phyloP scores from a whole-genome alignment of 495 filamentous ascomycete genomes.

The Hypomontagnella monticulosa region DNA sequence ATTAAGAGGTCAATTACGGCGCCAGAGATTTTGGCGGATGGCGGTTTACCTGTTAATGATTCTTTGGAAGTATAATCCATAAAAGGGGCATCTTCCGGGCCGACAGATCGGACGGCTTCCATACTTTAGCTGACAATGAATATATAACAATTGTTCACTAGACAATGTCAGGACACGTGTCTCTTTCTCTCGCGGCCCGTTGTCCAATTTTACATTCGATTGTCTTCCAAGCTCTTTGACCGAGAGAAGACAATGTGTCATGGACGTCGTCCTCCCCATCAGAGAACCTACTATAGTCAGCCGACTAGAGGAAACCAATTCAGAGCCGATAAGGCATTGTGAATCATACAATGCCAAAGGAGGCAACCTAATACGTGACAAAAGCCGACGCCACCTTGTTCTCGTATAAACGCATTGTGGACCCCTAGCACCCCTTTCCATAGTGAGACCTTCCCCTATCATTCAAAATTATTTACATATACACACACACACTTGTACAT shows the following conservation, averaged over 20 bases:
- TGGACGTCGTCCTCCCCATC: neutral
- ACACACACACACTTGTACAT: conserved; percentile 15
- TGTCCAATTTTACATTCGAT: too few species aligned
- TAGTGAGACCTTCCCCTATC: conserved; percentile 4
- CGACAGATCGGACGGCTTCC: too few species aligned
- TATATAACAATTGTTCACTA: too few species aligned
- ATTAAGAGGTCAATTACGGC: too few species aligned
- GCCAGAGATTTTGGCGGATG: too few species aligned
- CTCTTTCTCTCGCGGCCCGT: too few species aligned
- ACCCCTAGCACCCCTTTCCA: neutral
- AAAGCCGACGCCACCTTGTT: neutral
- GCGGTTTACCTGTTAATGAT: too few species aligned
- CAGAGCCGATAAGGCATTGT: conserved; percentile 12
- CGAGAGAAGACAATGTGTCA: neutral
- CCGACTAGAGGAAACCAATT: neutral
- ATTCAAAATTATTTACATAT: neutral
- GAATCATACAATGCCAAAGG: neutral
- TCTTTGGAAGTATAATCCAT: too few species aligned
- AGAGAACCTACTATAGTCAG: neutral
- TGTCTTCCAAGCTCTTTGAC: too few species aligned
- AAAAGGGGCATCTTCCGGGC: too few species aligned
- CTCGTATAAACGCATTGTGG: conserved; percentile 18
- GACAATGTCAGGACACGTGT: too few species aligned
- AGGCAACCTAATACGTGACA: conserved; percentile 12
- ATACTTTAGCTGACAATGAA: too few species aligned